phyloP scores from a whole-genome alignment of 805 yeast species.

The Lachancea fermentati region DNA sequence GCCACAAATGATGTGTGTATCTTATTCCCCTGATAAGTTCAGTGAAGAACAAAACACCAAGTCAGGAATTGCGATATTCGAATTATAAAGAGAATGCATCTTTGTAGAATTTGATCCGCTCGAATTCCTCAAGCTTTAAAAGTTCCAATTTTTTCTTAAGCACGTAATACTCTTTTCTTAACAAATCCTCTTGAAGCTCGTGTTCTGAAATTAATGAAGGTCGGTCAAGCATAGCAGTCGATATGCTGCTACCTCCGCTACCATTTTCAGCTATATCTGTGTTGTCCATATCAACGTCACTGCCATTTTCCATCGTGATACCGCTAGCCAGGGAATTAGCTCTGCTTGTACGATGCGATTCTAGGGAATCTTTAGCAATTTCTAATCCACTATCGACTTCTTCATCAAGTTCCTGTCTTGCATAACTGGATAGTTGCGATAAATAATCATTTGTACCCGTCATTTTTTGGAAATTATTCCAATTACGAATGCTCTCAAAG shows the following conservation, averaged over 20 bases:
- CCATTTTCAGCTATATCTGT: constrained; percentile 18
- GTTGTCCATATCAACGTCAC: constrained; percentile 26
- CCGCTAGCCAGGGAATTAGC: constrained; percentile 17
- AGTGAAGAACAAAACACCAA: not conserved
- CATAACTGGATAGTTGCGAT: not conserved
- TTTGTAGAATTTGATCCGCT: constrained; percentile 20
- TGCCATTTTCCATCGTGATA: constrained; percentile 15
- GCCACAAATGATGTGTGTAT: constrained; percentile 12
- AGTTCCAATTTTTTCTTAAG: constrained; percentile 16
- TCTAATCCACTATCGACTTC: constrained; percentile 1
- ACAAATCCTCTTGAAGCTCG: constrained; percentile 12
- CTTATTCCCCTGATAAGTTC: constrained; percentile 24
- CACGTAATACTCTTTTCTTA: constrained; percentile 15
- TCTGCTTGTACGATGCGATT: constrained; percentile 9
- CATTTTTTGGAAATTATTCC: constrained; percentile 16
- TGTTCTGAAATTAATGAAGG: not conserved
- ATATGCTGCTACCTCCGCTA: constrained; percentile 26
- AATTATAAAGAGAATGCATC: constrained; percentile 25
- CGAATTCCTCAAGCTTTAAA: constrained; percentile 22
- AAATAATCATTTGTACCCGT: constrained; percentile 3
- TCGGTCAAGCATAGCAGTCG: constrained; percentile 13
- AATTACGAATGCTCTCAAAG: constrained; percentile 23
- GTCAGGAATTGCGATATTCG: constrained; percentile 9
- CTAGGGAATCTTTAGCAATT: not conserved
- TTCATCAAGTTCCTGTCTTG: not conserved